These are phyloP conservation scores for Sporothrix brunneoviolacea DNA, from an alignment of 2,329 filamentous ascomycete species.

Conservation along the genomic window DNA sequence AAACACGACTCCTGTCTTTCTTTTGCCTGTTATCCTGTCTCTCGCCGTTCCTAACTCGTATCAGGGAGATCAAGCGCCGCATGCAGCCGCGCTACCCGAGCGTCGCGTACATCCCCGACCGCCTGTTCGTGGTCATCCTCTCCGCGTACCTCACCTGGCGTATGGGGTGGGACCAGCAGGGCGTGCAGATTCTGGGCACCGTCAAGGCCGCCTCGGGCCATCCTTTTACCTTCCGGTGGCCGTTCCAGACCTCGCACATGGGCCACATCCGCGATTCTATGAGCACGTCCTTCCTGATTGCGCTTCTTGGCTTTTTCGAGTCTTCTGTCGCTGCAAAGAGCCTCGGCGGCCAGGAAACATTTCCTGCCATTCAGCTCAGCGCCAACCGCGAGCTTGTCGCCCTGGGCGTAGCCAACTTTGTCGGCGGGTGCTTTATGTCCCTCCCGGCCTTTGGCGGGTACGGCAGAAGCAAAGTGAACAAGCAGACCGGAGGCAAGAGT, in stretches of 20 bases:
- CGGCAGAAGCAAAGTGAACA: conserved; percentile 91
- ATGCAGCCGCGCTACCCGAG: conserved; percentile 72
- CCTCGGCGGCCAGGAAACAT: conserved; percentile 61
- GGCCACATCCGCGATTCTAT: conserved; percentile 78
- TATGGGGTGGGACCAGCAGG: conserved; percentile 70
- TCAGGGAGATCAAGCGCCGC: conserved; percentile 70
- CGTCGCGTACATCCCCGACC: conserved; percentile 85
- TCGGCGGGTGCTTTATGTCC: conserved; percentile 86
- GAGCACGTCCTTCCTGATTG: conserved; percentile 87
- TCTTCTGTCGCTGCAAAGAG: conserved; percentile 94
- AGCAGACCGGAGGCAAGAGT: conserved; percentile 81
- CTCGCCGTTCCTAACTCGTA: background rate
- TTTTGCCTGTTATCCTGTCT: background rate
- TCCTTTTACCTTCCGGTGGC: conserved; percentile 75
- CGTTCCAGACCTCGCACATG: conserved; percentile 70
- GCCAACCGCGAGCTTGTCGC: conserved; percentile 92
- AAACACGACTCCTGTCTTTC: background rate
- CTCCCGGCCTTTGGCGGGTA: conserved; percentile 94
- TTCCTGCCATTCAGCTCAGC: conserved; percentile 76
- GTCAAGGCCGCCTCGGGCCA: conserved; percentile 68
- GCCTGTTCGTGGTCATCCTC: conserved; percentile 80
- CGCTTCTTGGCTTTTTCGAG: conserved; percentile 95
- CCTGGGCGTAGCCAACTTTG: conserved; percentile 81
- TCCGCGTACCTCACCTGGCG: conserved; percentile 74
- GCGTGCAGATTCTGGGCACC: conserved; percentile 76